Conservation (phyloP, 352 stramenopile species). For the Phytophthora sansomeana region DNA sequence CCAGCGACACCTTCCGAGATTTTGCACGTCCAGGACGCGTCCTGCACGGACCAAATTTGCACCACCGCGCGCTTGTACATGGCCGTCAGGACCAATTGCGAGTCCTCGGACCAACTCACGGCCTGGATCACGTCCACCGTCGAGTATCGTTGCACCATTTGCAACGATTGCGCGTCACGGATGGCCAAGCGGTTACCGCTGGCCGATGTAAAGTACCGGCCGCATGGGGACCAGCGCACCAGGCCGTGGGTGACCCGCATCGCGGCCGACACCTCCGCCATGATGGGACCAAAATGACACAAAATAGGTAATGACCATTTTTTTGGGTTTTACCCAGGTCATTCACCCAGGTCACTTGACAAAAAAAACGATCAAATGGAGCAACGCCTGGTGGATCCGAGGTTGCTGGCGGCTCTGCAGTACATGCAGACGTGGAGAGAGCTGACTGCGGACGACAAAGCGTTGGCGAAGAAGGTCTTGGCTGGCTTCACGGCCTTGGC, state of each 20-base stretch:
- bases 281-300: background rate
- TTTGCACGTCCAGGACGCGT: conserved; percentile 73
- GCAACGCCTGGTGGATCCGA: too few species aligned
- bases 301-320: too few species aligned
- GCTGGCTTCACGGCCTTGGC: too few species aligned
- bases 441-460: too few species aligned
- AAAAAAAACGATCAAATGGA: too few species aligned
- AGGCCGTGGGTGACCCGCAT: conserved; percentile 63
- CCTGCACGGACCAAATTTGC: conserved; percentile 76
- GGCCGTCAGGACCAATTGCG: conserved; percentile 66
- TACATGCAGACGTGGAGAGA: too few species aligned
- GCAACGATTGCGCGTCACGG: conserved; percentile 54
- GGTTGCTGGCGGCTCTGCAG: too few species aligned
- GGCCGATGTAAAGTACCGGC: conserved; percentile 58
- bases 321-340: too few species aligned
- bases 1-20: conserved; percentile 81
- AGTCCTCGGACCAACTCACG: conserved; percentile 70
- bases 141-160: conserved; percentile 76
- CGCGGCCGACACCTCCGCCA: conserved; percentile 55
- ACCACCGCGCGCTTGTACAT: conserved; percentile 75
- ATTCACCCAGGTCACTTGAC: too few species aligned
- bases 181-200: conserved; percentile 65
- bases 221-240: conserved; percentile 76
- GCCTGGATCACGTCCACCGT: conserved; percentile 62
- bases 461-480: too few species aligned